A percentile compares a stretch with the other conserved stretches of the same genome.
These are phyloP conservation scores for Backusella tuberculispora DNA, from an alignment of 192 early-diverging fungal genomes.

Conservation along the genomic window DNA sequence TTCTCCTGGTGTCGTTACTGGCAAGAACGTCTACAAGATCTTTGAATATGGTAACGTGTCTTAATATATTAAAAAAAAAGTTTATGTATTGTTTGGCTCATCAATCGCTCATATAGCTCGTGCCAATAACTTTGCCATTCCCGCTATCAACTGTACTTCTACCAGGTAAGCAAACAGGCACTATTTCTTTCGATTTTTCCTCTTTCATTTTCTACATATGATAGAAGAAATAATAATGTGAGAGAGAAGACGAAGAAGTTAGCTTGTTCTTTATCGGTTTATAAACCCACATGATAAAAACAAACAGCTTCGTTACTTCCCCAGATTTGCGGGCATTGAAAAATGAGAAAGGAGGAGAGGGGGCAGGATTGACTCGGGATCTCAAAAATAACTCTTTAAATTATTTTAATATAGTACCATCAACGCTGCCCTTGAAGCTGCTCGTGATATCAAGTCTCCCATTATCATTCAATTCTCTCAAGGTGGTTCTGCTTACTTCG, in stretches of 20 bases:
- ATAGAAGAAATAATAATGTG: background rate
- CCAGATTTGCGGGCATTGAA: slow-evolving; percentile 10
- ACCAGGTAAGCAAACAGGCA: slow-evolving; percentile 50
- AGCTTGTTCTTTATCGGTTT: background rate
- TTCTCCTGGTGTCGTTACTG: slow-evolving; percentile 90
- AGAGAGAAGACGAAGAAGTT: background rate
- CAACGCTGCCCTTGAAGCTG: slow-evolving; percentile 94
- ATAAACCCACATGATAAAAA: slow-evolving; percentile 14
- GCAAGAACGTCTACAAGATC: slow-evolving; percentile 87
- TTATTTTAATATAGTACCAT: slow-evolving; percentile 56
- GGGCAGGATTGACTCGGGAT: slow-evolving; percentile 5
- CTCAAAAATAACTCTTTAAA: background rate
- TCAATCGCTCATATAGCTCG: slow-evolving; percentile 43
- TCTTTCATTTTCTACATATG: background rate
- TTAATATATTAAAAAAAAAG: background rate
- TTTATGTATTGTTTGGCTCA: background rate
- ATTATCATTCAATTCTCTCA: slow-evolving; percentile 97
- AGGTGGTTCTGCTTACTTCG: slow-evolving; percentile 90
- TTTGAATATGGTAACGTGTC: slow-evolving; percentile 58
- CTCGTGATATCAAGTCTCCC: slow-evolving; percentile 91
- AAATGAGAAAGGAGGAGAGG: background rate
- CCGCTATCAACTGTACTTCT: slow-evolving; percentile 95
- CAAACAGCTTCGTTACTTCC: background rate
- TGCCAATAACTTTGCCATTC: slow-evolving; percentile 91
- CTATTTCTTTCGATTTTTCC: background rate